Percentiles rank a stretch among this genome's conserved stretches.
These are phyloP conservation scores for Colletotrichum simmondsii DNA, from an alignment of 2,329 filamentous ascomycete species.

Conservation along the genomic window DNA sequence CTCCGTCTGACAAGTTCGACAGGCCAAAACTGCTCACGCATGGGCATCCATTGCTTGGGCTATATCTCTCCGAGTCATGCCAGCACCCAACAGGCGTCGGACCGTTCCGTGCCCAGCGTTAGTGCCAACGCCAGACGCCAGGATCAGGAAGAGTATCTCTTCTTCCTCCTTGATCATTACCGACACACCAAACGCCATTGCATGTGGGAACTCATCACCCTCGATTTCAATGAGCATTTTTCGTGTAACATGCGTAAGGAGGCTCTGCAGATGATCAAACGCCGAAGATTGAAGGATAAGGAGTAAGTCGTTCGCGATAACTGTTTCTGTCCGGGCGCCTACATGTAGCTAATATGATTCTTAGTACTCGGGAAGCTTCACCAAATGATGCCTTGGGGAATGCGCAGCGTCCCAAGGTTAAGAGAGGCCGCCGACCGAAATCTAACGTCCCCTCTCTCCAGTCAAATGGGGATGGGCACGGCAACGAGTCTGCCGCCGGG, in stretches of 20 bases:
- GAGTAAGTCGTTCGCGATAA: conserved; percentile 6
- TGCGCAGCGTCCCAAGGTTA: conserved; percentile 15
- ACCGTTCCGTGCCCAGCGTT: conserved; percentile 29
- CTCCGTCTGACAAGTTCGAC: conserved; percentile 7
- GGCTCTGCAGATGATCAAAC: conserved; percentile 32
- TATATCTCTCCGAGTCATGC: conserved; percentile 32
- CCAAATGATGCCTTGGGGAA: conserved; percentile 4
- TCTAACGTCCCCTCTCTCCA: conserved; percentile 10
- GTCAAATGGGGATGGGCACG: not conserved
- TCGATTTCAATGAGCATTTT: conserved; percentile 33
- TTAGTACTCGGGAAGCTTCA: conserved; percentile 16
- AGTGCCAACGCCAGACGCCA: conserved; percentile 30
- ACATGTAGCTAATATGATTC: not conserved
- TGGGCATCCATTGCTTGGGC: conserved; percentile 33
- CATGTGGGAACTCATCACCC: conserved; percentile 33
- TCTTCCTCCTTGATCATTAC: conserved; percentile 32
- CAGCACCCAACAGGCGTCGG: conserved; percentile 16
- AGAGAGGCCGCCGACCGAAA: conserved; percentile 23
- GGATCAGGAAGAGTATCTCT: conserved; percentile 32
- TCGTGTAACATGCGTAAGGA: conserved; percentile 32
- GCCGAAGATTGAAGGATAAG: conserved; percentile 30
- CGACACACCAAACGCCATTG: conserved; percentile 33
- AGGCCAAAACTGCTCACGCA: conserved; percentile 32
- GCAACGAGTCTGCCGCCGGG: conserved; percentile 7
- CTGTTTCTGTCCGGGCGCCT: no score